Base-by-base conservation (phyloP, 2,329 filamentous ascomycete species). In the Berkeleyomyces basicola region DNA sequence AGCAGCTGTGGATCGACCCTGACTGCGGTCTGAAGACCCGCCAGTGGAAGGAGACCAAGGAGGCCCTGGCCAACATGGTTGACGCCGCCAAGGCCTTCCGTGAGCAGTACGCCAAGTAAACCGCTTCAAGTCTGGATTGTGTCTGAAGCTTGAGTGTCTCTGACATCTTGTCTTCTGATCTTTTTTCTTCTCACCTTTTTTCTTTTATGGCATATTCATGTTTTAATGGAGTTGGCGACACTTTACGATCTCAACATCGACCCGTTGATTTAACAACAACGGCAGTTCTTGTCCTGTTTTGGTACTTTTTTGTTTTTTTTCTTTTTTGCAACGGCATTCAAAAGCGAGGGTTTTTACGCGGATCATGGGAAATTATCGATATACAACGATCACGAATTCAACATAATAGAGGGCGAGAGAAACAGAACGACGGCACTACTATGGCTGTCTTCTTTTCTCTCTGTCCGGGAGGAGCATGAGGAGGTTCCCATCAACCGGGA, bases 11-110 rank as follows among this genome's bases (percentile, higher is more conserved):
- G 93, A 89, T 97, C 79, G 92, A 99, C 82, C 93, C 93, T 69
- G 93, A 99, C 81, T 99, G 93, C 74, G 93, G 93, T 81, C 85
- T 99, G 66, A 99, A 99, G 90, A 99, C 93, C 70, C 88, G 93
- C 71, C 88, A 95, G 81, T 97, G 93, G 92, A 84, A 87, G 77
- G 92, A 99, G 85, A 96, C 91, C 77, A 97, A 96, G 87, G 90
- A 90, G 73, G 89, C 92, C 65, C 80, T 99, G 73, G 79, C 79
- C 79, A 96, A 96, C 86, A 87, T 99, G 90, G 92, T 99, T 78
- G 91, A 92, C 75, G 93, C 93, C 64, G 92, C 93, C 81, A 96
- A 96, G 84, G 86, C 79, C 82, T 97, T 85, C 90, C 92, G 93
- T 75, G 77, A 86, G 77, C 90, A 96, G 83, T 87, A 95, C 78